Evolutionary conservation across 176 grass and related monocot genomes (phyloP).

Genomic region (Neostapfia colusana): DNA sequence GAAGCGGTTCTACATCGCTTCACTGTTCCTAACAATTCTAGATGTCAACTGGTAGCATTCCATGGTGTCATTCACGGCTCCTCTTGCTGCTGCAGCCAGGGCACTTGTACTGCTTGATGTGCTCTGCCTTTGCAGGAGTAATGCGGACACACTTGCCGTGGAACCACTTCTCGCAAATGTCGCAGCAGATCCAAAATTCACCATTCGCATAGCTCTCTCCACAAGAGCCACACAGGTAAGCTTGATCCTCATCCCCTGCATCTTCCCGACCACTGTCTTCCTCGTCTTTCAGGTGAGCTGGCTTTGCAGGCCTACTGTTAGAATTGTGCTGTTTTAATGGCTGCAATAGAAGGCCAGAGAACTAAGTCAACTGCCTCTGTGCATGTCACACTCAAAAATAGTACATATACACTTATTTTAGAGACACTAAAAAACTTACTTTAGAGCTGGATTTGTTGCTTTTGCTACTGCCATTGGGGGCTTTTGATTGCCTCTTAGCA

Average conservation of each 20-base stretch:
- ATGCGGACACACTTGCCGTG: constrained; percentile 69
- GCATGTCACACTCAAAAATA: neutral
- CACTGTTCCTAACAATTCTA: constrained; percentile 42
- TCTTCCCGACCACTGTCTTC: constrained; percentile 52
- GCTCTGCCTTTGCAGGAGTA: constrained; percentile 77
- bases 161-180: constrained; percentile 35
- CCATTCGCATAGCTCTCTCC: constrained; percentile 55
- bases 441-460: constrained; percentile 59
- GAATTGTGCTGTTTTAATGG: constrained; percentile 43
- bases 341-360: constrained; percentile 16
- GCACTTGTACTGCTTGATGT: constrained; percentile 91
- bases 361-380: neutral
- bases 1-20: constrained; percentile 18
- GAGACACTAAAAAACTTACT: constrained; percentile 35
- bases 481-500: constrained; percentile 63
- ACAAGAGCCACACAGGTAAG: constrained; percentile 63
- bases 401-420: constrained; percentile 31
- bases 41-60: constrained; percentile 2
- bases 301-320: constrained; percentile 51
- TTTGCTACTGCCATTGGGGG: constrained; percentile 62
- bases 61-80: constrained; percentile 47
- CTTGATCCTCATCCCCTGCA: constrained; percentile 52
- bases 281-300: constrained; percentile 47
- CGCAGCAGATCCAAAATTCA: constrained; percentile 89
- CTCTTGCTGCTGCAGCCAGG: constrained; percentile 78